These are phyloP conservation scores for Erigeron canadensis DNA, from an alignment of 129 eudicot species.

Conservation along the genomic window DNA sequence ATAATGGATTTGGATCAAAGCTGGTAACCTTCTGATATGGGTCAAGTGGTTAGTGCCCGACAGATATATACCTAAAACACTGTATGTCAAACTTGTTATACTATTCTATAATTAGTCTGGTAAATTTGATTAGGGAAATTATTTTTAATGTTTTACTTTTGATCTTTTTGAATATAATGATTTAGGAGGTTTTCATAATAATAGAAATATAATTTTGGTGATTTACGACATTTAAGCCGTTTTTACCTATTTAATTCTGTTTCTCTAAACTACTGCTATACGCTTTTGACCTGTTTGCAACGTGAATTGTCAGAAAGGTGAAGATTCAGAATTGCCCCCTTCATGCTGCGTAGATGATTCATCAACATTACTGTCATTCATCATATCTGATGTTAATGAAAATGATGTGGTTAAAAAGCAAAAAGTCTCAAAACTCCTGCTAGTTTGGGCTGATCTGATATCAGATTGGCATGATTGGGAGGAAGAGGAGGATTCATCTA, in stretches of 20 bases:
- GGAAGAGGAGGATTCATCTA: conserved; percentile 65
- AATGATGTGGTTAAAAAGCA: conserved; percentile 36
- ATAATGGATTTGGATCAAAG: background rate
- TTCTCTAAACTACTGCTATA: too few species aligned
- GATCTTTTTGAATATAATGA: too few species aligned
- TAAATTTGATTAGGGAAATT: background rate
- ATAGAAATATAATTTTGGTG: too few species aligned
- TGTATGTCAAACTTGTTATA: background rate
- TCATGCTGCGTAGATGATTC: conserved; percentile 60
- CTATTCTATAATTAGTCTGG: background rate
- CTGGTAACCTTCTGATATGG: background rate
- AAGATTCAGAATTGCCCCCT: conserved; percentile 29
- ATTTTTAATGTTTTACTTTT: too few species aligned
- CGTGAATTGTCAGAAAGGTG: conserved; percentile 40
- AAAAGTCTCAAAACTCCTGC: conserved; percentile 46
- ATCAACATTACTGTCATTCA: conserved; percentile 65
- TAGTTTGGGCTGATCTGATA: conserved; percentile 57
- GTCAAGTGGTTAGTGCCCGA: background rate
- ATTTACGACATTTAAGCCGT: too few species aligned
- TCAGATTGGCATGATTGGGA: conserved; percentile 71
- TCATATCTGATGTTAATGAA: conserved; percentile 42
- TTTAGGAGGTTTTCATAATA: too few species aligned
- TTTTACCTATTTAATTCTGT: too few species aligned
- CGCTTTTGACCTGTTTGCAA: conserved; percentile 23
- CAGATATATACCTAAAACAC: background rate